These are phyloP conservation scores for Talaromyces sp. DNA, from an alignment of 2,329 filamentous ascomycete species.

Conservation along the genomic window DNA sequence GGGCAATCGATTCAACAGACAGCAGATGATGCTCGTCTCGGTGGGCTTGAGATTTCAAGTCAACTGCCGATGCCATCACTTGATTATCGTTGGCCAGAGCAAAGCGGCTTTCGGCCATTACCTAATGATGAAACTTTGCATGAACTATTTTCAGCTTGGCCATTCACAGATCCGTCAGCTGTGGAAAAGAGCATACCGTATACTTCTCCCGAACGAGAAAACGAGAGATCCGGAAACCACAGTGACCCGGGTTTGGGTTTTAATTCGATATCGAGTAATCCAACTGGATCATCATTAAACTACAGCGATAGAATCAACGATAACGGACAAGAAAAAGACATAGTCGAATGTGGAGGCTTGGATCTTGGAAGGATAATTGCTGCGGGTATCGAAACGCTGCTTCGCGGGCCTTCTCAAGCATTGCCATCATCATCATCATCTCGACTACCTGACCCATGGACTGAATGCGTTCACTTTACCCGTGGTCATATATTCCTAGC, in stretches of 20 bases:
- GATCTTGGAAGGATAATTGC: conserved; percentile 22
- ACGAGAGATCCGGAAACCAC: neutral
- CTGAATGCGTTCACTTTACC: neutral
- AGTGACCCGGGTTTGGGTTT: neutral
- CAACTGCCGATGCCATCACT: neutral
- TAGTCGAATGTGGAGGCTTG: conserved; percentile 20
- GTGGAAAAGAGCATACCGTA: neutral
- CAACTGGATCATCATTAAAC: neutral
- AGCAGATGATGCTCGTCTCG: neutral
- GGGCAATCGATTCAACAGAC: neutral
- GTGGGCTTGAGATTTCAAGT: neutral
- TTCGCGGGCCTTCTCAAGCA: neutral
- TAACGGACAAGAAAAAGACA: neutral
- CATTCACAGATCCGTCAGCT: neutral
- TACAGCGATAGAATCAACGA: neutral
- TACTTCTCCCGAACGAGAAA: neutral
- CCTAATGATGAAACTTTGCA: neutral
- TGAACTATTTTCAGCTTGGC: neutral
- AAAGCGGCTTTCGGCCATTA: neutral
- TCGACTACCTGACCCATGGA: neutral
- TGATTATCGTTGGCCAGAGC: neutral
- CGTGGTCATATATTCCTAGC: neutral
- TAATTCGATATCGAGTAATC: neutral
- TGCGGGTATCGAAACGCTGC: conserved; percentile 2
- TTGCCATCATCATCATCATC: neutral